A percentile compares a stretch with the other conserved stretches of the same genome.
These are phyloP conservation scores for Talaromyces rugulosus DNA, from an alignment of 2,329 filamentous ascomycete genomes.

Conservation along the genomic window DNA sequence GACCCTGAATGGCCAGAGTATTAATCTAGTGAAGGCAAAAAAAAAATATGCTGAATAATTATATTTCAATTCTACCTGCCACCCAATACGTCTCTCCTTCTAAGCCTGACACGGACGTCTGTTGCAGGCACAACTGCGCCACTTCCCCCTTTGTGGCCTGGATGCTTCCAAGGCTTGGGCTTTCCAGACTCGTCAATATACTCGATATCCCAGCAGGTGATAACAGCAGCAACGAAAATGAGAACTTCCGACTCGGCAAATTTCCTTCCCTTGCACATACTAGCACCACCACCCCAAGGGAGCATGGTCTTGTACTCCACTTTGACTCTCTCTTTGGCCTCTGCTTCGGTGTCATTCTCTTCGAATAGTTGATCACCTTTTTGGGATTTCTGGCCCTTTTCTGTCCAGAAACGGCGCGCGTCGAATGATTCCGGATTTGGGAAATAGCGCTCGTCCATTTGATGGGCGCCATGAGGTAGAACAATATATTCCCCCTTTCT, in stretches of 20 bases:
- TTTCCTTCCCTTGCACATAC: constrained; percentile 44
- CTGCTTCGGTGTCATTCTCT: not conserved
- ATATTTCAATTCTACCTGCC: not conserved
- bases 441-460: constrained; percentile 39
- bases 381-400: constrained; percentile 24
- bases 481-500: constrained; percentile 40
- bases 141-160: constrained; percentile 23
- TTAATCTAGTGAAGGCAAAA: constrained; percentile 15
- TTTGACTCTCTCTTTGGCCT: not conserved
- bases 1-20: constrained; percentile 41
- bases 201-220: constrained; percentile 53
- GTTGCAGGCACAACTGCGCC: not conserved
- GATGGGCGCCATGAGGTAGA: constrained; percentile 42
- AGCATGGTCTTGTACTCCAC: constrained; percentile 29
- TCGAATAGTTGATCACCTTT: not conserved
- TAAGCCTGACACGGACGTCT: constrained; percentile 5
- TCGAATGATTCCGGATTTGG: constrained; percentile 40
- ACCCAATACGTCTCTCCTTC: not conserved
- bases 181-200: constrained; percentile 32
- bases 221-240: constrained; percentile 48
- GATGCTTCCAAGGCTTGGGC: constrained; percentile 49
- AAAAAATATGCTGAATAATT: not conserved
- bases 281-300: constrained; percentile 46
- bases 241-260: constrained; percentile 51
- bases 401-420: constrained; percentile 38